phyloP scores from a whole-genome alignment of 495 filamentous ascomycete species.

The Durotheca rogersii region DNA sequence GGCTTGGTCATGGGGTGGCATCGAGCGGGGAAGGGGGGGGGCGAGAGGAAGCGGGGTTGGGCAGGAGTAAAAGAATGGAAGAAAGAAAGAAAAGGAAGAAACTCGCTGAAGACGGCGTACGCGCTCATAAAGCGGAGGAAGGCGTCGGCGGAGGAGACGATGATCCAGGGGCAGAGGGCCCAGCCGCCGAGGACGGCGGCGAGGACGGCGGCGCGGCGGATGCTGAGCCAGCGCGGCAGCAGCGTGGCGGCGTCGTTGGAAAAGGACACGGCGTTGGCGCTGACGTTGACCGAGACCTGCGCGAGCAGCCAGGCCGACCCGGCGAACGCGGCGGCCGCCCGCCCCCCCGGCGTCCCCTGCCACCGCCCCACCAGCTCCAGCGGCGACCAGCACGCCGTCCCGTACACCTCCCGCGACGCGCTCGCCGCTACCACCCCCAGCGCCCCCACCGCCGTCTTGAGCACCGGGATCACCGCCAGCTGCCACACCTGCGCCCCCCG shows the following conservation, averaged over 20 bases:
- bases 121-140: slow-evolving; percentile 61
- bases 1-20: no score
- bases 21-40: no score
- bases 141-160: slow-evolving; percentile 55
- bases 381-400: slow-evolving; percentile 31
- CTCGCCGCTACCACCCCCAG: slow-evolving; percentile 35
- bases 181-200: slow-evolving; percentile 57
- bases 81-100: no score
- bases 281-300: slow-evolving; percentile 62
- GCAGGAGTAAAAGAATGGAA: no score
- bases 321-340: slow-evolving; percentile 41
- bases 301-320: slow-evolving; percentile 51
- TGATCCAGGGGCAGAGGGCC: slow-evolving; percentile 64
- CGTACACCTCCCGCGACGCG: slow-evolving; percentile 33
- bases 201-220: slow-evolving; percentile 60
- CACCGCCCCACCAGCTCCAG: slow-evolving; percentile 35
- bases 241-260: slow-evolving; percentile 64
- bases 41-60: no score
- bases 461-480: slow-evolving; percentile 36
- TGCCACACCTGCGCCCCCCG: slow-evolving; percentile 34
- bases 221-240: slow-evolving; percentile 57
- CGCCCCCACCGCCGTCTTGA: slow-evolving; percentile 32
- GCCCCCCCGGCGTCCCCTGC: slow-evolving; percentile 24
- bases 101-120: slow-evolving; percentile 47
- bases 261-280: slow-evolving; percentile 61